Evolutionary conservation across 306 rosid genomes (phyloP).

Genomic region (Prunus salicina): DNA sequence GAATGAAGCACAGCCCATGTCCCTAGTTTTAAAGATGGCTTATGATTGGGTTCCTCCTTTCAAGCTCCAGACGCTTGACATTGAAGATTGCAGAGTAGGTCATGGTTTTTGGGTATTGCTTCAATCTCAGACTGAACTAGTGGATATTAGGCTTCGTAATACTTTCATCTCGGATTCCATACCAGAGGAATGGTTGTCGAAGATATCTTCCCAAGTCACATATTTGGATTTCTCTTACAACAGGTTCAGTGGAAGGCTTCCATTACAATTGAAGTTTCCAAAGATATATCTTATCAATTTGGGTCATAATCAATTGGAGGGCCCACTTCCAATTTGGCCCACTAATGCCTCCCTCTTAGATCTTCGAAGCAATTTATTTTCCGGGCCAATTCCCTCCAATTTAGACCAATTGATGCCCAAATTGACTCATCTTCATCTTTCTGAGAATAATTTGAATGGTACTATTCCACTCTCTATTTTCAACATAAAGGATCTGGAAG

Average conservation of each 20-base stretch:
- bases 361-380: not conserved
- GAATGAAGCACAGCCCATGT: too few species aligned
- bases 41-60: constrained; percentile 18
- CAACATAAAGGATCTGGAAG: too few species aligned
- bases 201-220: not conserved
- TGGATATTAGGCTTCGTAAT: not conserved
- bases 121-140: not conserved
- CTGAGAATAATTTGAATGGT: too few species aligned
- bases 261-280: not conserved
- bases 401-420: not conserved
- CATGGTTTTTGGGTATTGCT: not conserved
- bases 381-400: not conserved
- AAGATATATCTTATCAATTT: not conserved
- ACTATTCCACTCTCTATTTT: too few species aligned
- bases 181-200: not conserved
- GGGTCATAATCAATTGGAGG: not conserved
- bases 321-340: not conserved
- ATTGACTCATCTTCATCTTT: fast-evolving
- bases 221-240: not conserved
- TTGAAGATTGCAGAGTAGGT: not conserved
- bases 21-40: not conserved
- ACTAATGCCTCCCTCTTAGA: too few species aligned
- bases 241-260: not conserved
- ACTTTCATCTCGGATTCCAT: not conserved
- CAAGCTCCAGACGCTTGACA: not conserved